phyloP scores from a whole-genome alignment of 1,139 yeast genomes.

The Lodderomyces pseudojiufengensis region DNA sequence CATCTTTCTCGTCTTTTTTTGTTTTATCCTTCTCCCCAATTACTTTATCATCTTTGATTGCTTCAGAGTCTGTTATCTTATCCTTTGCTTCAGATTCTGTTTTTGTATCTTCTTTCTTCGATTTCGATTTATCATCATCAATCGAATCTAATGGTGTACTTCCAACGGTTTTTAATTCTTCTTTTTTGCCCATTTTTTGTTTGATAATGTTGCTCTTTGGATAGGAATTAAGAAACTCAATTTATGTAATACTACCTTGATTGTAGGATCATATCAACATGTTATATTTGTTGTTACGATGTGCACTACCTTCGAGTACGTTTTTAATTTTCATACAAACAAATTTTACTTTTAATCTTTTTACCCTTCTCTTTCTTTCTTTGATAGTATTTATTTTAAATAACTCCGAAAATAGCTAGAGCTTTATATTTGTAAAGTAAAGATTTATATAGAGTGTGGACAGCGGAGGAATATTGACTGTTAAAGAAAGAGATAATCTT shows the following conservation, averaged over 20 bases:
- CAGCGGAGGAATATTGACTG: conserved; percentile 56
- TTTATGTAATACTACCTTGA: too few relatives aligned
- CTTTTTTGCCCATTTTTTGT: conserved; percentile 13
- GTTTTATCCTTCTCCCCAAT: conserved; percentile 3
- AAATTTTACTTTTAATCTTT: conserved; percentile 7
- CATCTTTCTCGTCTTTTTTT: conserved; percentile 4
- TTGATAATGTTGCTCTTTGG: conserved; percentile 15
- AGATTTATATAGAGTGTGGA: conserved; percentile 58
- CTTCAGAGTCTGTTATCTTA: conserved; percentile 2
- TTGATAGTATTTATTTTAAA: conserved; percentile 20
- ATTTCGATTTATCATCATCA: conserved; percentile 11
- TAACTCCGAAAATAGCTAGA: conserved; percentile 57
- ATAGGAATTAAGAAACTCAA: too few relatives aligned
- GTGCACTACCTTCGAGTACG: too few relatives aligned
- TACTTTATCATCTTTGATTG: conserved; percentile 4
- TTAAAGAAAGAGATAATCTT: not conserved
- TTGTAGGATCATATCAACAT: too few relatives aligned
- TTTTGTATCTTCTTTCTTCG: conserved; percentile 6
- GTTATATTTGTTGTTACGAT: too few relatives aligned
- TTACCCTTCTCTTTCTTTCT: conserved; percentile 14
- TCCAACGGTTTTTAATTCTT: conserved; percentile 31
- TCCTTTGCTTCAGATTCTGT: conserved; percentile 6
- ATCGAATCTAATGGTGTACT: conserved; percentile 32
- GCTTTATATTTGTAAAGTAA: conserved; percentile 42
- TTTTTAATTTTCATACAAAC: too few relatives aligned